Evolutionary conservation across 2,329 filamentous ascomycete genomes (phyloP).

Genomic region (Elsinoe arachidis): DNA sequence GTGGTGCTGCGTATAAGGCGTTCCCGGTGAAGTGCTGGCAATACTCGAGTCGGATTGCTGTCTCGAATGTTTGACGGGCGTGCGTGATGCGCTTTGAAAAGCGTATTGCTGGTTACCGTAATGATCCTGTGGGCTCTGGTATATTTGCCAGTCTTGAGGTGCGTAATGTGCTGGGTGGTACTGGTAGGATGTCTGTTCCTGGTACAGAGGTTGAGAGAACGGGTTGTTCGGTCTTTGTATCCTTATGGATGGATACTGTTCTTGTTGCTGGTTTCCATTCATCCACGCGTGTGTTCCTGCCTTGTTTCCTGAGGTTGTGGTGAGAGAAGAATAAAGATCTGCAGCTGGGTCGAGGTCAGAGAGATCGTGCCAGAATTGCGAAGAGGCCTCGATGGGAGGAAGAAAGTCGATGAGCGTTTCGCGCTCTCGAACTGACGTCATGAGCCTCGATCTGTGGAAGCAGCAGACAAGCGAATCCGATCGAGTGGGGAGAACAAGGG

Average conservation of each 20-base stretch:
- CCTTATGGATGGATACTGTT: constrained; percentile 10
- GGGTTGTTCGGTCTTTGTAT: constrained; percentile 9
- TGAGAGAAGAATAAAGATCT: constrained; percentile 10
- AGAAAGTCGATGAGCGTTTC: constrained; percentile 3
- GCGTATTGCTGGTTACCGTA: neutral
- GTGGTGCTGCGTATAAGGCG: constrained; percentile 32
- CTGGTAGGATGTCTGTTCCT: constrained; percentile 1
- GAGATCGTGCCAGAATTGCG: neutral
- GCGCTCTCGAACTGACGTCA: neutral
- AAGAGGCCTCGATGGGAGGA: neutral
- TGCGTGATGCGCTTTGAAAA: neutral
- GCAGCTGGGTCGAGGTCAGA: constrained; percentile 2
- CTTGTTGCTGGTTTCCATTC: constrained; percentile 9
- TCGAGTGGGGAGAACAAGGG: neutral
- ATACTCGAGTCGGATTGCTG: constrained; percentile 32
- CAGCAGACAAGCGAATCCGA: constrained; percentile 3
- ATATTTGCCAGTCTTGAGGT: constrained; percentile 3
- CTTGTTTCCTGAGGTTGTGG: neutral
- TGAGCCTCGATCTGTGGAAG: constrained; percentile 6
- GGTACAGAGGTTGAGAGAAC: constrained; percentile 5
- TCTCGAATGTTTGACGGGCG: constrained; percentile 1
- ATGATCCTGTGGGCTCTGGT: constrained; percentile 10
- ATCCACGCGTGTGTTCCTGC: constrained; percentile 2
- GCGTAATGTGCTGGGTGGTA: neutral
- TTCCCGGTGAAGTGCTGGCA: constrained; percentile 36